Evolutionary conservation across 2,329 filamentous ascomycete genomes (phyloP).

Genomic region (Sporothrix curviconia): DNA sequence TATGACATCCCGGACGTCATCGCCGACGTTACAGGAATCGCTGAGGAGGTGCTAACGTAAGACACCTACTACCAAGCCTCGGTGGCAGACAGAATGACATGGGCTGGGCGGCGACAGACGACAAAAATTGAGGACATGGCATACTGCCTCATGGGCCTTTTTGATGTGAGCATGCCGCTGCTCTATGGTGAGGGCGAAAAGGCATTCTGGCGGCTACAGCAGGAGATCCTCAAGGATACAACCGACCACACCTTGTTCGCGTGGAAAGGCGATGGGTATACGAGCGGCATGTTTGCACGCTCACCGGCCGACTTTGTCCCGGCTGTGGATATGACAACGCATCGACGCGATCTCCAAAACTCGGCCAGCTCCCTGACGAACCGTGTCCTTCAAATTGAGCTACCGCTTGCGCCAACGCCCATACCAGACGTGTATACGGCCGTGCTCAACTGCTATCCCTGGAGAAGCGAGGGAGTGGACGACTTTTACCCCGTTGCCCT

Average conservation of each 20-base stretch:
- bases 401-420: neutral
- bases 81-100: constrained; percentile 19
- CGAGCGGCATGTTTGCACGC: neutral
- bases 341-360: neutral
- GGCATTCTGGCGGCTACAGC: constrained; percentile 17
- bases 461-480: neutral
- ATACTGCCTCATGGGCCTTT: constrained; percentile 20
- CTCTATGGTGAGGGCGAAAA: constrained; percentile 18
- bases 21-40: constrained; percentile 21
- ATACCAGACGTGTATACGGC: neutral
- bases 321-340: neutral
- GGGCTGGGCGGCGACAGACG: constrained; percentile 15
- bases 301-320: neutral
- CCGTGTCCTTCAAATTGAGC: neutral
- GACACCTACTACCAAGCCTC: constrained; percentile 6
- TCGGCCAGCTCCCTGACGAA: neutral
- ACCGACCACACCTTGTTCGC: constrained; percentile 21
- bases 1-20: constrained; percentile 16
- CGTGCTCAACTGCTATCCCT: neutral
- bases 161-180: constrained; percentile 18
- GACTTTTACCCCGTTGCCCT: neutral
- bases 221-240: constrained; percentile 16
- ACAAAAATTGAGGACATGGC: constrained; percentile 17
- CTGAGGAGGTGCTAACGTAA: constrained; percentile 13
- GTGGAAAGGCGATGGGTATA: constrained; percentile 12